phyloP scores from a whole-genome alignment of 768 basidiomycete species.

The Suillus variegatus region DNA sequence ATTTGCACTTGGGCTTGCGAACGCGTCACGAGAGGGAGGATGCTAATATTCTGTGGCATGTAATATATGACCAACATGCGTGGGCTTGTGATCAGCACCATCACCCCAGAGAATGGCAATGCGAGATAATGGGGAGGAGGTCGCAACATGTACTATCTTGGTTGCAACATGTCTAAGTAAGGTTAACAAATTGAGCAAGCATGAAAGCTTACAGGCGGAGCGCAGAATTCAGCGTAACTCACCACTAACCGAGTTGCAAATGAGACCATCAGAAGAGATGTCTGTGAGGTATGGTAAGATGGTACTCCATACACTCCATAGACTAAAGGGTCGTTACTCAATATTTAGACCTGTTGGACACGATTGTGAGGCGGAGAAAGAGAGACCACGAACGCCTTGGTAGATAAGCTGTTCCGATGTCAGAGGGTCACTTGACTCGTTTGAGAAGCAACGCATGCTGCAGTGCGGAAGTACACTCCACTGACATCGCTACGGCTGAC shows the following conservation, averaged over 20 bases:
- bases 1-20: constrained; percentile 62
- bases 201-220: constrained; percentile 41
- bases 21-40: constrained; percentile 64
- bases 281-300: neutral
- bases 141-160: neutral
- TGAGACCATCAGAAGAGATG: constrained; percentile 38
- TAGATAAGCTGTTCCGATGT: neutral
- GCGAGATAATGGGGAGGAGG: constrained; percentile 19
- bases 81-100: too few species aligned
- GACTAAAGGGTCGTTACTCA: neutral
- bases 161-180: neutral
- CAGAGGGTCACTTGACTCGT: neutral
- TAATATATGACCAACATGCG: too few species aligned
- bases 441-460: neutral
- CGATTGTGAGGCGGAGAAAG: neutral
- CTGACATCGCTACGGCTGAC: neutral
- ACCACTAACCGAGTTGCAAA: constrained; percentile 37
- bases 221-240: constrained; percentile 41
- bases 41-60: too few species aligned
- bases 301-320: neutral
- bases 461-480: neutral
- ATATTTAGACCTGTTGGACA: neutral
- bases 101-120: too few species aligned
- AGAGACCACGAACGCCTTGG: neutral
- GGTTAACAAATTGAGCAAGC: constrained; percentile 8